Evolutionary conservation across 129 eudicot genomes (phyloP).

Genomic region (Erigeron canadensis): DNA sequence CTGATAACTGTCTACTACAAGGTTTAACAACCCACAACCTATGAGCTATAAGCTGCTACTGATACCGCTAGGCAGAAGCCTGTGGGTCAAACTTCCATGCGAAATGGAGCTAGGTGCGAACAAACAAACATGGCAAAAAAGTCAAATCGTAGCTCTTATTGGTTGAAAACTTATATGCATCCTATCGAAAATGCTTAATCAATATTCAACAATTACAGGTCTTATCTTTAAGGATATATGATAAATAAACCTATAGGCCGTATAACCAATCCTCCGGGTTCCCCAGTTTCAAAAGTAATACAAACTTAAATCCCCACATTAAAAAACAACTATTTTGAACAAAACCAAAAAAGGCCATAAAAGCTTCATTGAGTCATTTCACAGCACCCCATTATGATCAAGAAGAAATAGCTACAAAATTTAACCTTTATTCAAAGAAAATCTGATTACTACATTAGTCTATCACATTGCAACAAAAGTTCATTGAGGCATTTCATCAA

Average conservation of each 20-base stretch:
- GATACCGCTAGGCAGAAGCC: too few relatives aligned
- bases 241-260: too few relatives aligned
- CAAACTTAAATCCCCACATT: not conserved
- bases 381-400: too few relatives aligned
- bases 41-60: too few relatives aligned
- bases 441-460: too few relatives aligned
- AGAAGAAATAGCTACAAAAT: too few relatives aligned
- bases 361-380: too few relatives aligned
- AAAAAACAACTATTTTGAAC: not conserved
- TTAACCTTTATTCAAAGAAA: too few relatives aligned
- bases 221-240: not conserved
- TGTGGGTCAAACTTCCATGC: too few relatives aligned
- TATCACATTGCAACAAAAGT: not conserved
- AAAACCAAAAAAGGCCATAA: not conserved
- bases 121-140: not conserved
- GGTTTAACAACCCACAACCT: too few relatives aligned
- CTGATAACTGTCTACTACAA: too few relatives aligned
- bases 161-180: not conserved
- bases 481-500: constrained; percentile 28
- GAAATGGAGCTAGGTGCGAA: too few relatives aligned
- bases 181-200: not conserved
- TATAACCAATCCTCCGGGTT: not conserved
- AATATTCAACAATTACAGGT: not conserved
- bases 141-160: not conserved
- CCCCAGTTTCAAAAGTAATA: not conserved